A percentile compares a stretch with the other conserved stretches of the same genome.
Conservation (phyloP, 768 basidiomycete species). For the Boletus vinaceobasis region DNA sequence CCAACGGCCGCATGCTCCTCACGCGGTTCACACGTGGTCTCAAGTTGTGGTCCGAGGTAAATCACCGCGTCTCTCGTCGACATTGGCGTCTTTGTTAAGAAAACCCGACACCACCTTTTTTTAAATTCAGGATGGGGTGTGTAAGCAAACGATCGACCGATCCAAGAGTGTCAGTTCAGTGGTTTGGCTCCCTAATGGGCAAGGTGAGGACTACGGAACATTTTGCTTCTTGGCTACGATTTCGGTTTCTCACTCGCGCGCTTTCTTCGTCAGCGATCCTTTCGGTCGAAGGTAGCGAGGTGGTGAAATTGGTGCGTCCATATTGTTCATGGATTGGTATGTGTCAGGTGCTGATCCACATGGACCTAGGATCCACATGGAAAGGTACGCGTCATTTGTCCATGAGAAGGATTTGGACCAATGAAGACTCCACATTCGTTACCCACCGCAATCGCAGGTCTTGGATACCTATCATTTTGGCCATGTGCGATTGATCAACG, state of each 20-base stretch:
- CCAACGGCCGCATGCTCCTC: slow-evolving; percentile 41
- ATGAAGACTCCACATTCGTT: not conserved
- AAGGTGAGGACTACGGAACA: slow-evolving; percentile 31
- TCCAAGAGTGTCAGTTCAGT: slow-evolving; percentile 42
- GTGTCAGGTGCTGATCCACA: not conserved
- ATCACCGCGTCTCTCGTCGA: not conserved
- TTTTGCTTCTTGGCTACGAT: not conserved
- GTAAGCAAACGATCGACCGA: slow-evolving; percentile 47
- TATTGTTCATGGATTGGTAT: not conserved
- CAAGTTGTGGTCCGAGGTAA: slow-evolving; percentile 52
- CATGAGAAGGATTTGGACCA: not conserved
- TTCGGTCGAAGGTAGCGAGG: slow-evolving; percentile 47
- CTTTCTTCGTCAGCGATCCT: slow-evolving; percentile 38
- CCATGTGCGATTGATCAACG: slow-evolving; percentile 46
- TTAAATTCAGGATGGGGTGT: slow-evolving; percentile 43
- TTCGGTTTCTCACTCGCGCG: not conserved
- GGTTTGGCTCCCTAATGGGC: slow-evolving; percentile 47
- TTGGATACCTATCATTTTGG: slow-evolving; percentile 41
- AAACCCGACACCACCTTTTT: not conserved
- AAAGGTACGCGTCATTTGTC: slow-evolving; percentile 21
- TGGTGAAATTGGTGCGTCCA: slow-evolving; percentile 41
- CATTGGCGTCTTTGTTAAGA: not conserved
- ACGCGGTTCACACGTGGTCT: slow-evolving; percentile 47
- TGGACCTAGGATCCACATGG: slow-evolving; percentile 39
- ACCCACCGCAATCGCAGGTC: slow-evolving; percentile 22